Percentiles rank a stretch among this genome's conserved stretches.
Evolutionary conservation across 768 basidiomycete species (phyloP).

Genomic region (Pleurotus citrinopileatus): DNA sequence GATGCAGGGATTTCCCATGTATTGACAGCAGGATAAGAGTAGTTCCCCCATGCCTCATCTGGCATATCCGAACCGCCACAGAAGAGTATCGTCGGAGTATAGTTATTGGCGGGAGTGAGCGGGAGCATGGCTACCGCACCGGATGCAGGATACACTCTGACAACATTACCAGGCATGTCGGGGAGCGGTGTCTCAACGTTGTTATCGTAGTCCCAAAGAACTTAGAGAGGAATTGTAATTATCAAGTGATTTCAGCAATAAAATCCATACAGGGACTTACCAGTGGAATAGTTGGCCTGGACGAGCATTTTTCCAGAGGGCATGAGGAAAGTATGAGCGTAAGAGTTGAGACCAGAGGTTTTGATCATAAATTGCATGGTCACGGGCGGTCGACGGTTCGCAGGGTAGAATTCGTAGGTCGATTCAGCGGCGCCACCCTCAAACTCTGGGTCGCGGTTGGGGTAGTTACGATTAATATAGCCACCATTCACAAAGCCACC

Average conservation of each 20-base stretch:
- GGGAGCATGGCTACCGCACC: conserved; percentile 90
- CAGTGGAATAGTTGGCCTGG: conserved; percentile 79
- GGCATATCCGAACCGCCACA: conserved; percentile 88
- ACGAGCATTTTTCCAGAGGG: conserved; percentile 76
- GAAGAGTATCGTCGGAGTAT: conserved; percentile 80
- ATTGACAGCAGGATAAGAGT: conserved; percentile 68
- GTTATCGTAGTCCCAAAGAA: conserved; percentile 48
- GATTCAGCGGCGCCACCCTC: conserved; percentile 77
- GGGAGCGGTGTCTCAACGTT: conserved; percentile 67
- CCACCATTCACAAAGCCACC: conserved; percentile 81
- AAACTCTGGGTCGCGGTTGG: conserved; percentile 59
- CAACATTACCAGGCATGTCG: conserved; percentile 69
- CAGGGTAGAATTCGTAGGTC: conserved; percentile 82
- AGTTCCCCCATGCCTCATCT: conserved; percentile 72
- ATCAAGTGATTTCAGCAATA: no score
- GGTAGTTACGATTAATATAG: conserved; percentile 75
- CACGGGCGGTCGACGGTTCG: conserved; percentile 42
- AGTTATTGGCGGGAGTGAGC: conserved; percentile 88
- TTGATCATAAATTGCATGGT: conserved; percentile 65
- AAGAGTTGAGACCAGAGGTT: conserved; percentile 77
- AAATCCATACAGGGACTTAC: no score
- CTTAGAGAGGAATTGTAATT: no score
- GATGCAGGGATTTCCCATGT: conserved; percentile 73
- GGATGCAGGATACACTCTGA: conserved; percentile 87
- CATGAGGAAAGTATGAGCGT: conserved; percentile 73